Percentiles rank a stretch among this genome's conserved stretches.
Conservation (phyloP, 2,329 filamentous ascomycete species). For the Emergomyces orientalis region DNA sequence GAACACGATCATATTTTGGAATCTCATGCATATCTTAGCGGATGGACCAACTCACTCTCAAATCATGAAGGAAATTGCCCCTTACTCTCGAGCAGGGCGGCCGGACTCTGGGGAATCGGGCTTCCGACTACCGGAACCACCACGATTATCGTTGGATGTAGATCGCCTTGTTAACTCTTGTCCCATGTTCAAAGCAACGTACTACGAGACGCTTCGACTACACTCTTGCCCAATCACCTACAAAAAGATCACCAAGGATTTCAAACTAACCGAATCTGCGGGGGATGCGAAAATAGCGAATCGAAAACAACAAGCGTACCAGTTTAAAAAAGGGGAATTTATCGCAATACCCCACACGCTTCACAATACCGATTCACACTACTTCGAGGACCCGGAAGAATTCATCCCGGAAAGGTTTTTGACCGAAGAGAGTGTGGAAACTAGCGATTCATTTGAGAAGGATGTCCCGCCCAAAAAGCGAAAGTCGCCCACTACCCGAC, state of each 20-base stretch:
- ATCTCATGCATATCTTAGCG: conserved; percentile 39
- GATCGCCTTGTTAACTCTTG: conserved; percentile 37
- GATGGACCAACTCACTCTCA: conserved; percentile 33
- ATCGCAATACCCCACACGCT: conserved; percentile 38
- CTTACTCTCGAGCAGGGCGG: conserved; percentile 33
- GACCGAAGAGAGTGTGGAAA: conserved; percentile 29
- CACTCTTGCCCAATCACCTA: conserved; percentile 37
- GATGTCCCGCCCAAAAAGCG: conserved; percentile 7
- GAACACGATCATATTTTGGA: conserved; percentile 45
- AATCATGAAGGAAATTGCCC: conserved; percentile 39
- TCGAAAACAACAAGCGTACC: conserved; percentile 29
- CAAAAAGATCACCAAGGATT: conserved; percentile 31
- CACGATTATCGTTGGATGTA: conserved; percentile 34
- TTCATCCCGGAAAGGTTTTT: conserved; percentile 43
- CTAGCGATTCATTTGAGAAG: conserved; percentile 25
- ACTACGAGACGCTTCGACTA: conserved; percentile 40
- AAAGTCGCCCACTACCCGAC: conserved; percentile 1
- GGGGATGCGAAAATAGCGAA: conserved; percentile 29
- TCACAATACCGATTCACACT: conserved; percentile 34
- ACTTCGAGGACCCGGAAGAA: conserved; percentile 34
- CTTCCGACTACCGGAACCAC: conserved; percentile 37
- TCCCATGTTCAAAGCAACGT: conserved; percentile 38
- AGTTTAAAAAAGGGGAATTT: conserved; percentile 35
- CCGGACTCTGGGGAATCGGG: conserved; percentile 30
- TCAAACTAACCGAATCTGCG: conserved; percentile 32